Base-by-base conservation (phyloP, 2,329 filamentous ascomycete genomes). In the Tolypocladium album region DNA sequence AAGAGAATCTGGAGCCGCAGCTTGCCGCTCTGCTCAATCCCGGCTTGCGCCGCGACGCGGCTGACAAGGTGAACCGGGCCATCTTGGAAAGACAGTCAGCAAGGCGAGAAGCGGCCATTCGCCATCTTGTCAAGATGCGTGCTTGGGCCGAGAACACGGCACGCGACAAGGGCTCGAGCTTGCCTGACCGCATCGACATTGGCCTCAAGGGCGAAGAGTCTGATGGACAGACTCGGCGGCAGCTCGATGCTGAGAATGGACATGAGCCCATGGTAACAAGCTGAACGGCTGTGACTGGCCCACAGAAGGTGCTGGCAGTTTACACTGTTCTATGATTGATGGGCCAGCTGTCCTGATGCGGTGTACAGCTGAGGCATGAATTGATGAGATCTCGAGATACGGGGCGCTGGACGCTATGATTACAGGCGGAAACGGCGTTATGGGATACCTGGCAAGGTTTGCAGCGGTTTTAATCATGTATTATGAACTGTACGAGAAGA, bases 41-140 rank as follows among this genome's bases (percentile, higher is more conserved):
- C 2, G 82, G 86, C 56, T 80, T 97, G 53, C 86, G 94, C 62
- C 85, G 87, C 65, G 84, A 88, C 52, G 92, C 97, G n/a, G 94
- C 94, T 5, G 87, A 87, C 62, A 83, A 83, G 66, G 94, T 99
- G 59, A 99, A 99, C 70, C 87, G 92, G 73, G 90, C 92, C 13
- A 91, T 99, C 58, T 77, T 97, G 34, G 79, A 83, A 60, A 86
- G 82, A 57, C 88, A 92, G 70, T 87, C 88, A 27, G 80, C 86
- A 65, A 82, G 86, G 63, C 84, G 88, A 62, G 90, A 96, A 72
- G 88, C 92, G 15, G 88, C 90, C 34, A 90, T 99, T 64, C 83
- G 89, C 60, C 85, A 89, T 64, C 79, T 99, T 3, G 86, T 96
- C 47, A 87, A 88, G 68, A 82, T 96, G 70, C 84, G 93, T 60